Conservation (phyloP, 768 basidiomycete species). For the Termitomyces heimii region DNA sequence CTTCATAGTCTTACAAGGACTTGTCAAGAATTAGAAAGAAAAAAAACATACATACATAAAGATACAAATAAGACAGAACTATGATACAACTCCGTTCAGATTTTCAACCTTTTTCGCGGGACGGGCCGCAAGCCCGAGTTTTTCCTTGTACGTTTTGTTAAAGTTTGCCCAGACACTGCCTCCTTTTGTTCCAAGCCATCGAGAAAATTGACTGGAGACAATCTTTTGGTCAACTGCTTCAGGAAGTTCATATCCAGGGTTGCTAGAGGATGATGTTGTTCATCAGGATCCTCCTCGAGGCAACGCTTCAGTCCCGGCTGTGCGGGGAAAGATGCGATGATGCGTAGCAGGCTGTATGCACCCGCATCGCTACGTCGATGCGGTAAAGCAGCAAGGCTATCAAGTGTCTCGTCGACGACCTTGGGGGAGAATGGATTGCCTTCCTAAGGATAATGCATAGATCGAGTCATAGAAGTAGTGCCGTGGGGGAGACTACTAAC, state of each 20-base stretch:
- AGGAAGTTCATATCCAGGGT: slow-evolving; percentile 33
- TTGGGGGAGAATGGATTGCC: slow-evolving; percentile 27
- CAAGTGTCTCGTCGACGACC: slow-evolving; percentile 21
- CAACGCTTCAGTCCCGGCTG: slow-evolving; percentile 31
- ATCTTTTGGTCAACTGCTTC: slow-evolving; percentile 29
- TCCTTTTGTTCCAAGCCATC: slow-evolving; percentile 20
- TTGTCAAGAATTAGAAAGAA: background rate
- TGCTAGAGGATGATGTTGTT: slow-evolving; percentile 33
- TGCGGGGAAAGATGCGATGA: slow-evolving; percentile 36
- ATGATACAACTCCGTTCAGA: background rate
- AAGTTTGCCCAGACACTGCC: background rate
- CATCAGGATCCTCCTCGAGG: slow-evolving; percentile 31
- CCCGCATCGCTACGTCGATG: slow-evolving; percentile 29
- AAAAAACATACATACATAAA: too few relatives aligned
- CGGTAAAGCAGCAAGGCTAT: slow-evolving; percentile 24
- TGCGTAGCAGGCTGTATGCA: slow-evolving; percentile 34
- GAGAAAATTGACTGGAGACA: slow-evolving; percentile 32
- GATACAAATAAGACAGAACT: background rate
- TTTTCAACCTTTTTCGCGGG: slow-evolving; percentile 12
- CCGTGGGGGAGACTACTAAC: slow-evolving; percentile 13
- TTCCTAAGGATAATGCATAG: slow-evolving; percentile 20
- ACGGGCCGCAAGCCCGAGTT: slow-evolving; percentile 6
- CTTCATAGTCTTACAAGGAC: background rate
- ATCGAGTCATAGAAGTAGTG: background rate
- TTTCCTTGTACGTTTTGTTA: slow-evolving; percentile 14